These are phyloP conservation scores for Sporothrix luriei DNA, from an alignment of 2,329 filamentous ascomycete species.

Conservation along the genomic window DNA sequence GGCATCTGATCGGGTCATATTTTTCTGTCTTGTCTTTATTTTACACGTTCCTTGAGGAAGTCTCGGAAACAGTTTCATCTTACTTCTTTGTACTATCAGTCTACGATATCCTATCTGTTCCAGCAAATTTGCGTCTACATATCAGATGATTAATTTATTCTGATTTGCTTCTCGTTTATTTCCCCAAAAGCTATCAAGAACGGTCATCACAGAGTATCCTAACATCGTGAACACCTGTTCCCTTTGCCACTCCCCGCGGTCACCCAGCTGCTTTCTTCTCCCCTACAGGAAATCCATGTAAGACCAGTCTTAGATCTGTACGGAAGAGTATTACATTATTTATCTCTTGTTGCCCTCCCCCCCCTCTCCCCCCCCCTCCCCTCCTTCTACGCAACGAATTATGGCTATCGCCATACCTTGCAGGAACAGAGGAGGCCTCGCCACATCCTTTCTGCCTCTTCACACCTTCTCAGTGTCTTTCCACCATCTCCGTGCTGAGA, in stretches of 20 bases:
- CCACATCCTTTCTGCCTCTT: background rate
- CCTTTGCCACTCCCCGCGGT: constrained; percentile 3
- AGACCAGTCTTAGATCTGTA: background rate
- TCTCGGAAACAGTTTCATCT: constrained; percentile 25
- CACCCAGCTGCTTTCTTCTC: background rate
- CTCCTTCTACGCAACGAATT: constrained; percentile 1
- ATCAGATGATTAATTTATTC: background rate
- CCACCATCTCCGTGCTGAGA: background rate
- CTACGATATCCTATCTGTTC: constrained; percentile 23
- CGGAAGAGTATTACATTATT: background rate
- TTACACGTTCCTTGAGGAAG: constrained; percentile 15
- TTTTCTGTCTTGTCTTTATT: constrained; percentile 6
- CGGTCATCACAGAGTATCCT: constrained; percentile 3
- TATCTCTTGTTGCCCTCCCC: background rate
- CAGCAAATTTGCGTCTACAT: constrained; percentile 9
- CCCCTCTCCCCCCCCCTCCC: background rate
- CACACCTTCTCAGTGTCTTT: background rate
- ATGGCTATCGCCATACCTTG: background rate
- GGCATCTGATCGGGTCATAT: constrained; percentile 1
- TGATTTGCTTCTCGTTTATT: background rate
- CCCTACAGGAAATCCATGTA: background rate
- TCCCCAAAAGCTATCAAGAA: background rate
- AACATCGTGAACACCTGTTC: background rate
- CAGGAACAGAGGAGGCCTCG: background rate
- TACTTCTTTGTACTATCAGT: constrained; percentile 30